Conservation (phyloP, 2,329 filamentous ascomycete genomes). For the Epichloe typhina region DNA sequence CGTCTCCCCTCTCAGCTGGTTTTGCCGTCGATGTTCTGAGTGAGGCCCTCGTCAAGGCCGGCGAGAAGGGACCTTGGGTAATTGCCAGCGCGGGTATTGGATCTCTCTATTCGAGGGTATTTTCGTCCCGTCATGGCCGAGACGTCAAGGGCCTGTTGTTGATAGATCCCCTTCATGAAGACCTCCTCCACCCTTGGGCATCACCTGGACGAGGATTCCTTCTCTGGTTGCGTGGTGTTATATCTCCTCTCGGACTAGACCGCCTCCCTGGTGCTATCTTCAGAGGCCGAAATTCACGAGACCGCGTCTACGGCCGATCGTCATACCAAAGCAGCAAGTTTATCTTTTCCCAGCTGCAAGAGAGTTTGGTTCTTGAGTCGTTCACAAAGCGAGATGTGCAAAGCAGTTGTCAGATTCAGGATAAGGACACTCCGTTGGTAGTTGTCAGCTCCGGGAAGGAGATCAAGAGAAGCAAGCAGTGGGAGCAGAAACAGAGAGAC, state of each 20-base stretch:
- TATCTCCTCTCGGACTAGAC: conserved; percentile 79
- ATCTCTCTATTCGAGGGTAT: conserved; percentile 80
- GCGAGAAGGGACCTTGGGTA: conserved; percentile 80
- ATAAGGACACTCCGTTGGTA: conserved; percentile 58
- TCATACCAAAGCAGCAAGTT: conserved; percentile 70
- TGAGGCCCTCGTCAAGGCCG: conserved; percentile 67
- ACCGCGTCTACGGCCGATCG: conserved; percentile 71
- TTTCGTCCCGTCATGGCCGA: conserved; percentile 67
- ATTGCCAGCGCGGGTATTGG: conserved; percentile 78
- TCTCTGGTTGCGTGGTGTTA: conserved; percentile 73
- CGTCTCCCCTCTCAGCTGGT: conserved; percentile 82
- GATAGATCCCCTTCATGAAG: conserved; percentile 82
- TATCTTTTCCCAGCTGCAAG: conserved; percentile 85
- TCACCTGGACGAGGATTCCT: conserved; percentile 61
- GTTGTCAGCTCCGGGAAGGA: conserved; percentile 72
- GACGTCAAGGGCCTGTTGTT: conserved; percentile 69
- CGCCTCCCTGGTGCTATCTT: conserved; percentile 70
- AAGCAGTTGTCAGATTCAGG: conserved; percentile 68
- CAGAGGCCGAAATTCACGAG: conserved; percentile 63
- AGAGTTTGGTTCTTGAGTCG: conserved; percentile 75
- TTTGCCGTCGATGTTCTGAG: conserved; percentile 85
- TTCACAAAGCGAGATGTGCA: conserved; percentile 73
- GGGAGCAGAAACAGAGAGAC: conserved; percentile 78
- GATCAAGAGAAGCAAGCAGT: conserved; percentile 51
- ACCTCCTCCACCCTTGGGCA: conserved; percentile 58